A percentile compares a stretch with the other conserved stretches of the same genome.
Evolutionary conservation across 2,329 filamentous ascomycete species (phyloP).

Genomic region (Hymenoscyphus fraxineus): DNA sequence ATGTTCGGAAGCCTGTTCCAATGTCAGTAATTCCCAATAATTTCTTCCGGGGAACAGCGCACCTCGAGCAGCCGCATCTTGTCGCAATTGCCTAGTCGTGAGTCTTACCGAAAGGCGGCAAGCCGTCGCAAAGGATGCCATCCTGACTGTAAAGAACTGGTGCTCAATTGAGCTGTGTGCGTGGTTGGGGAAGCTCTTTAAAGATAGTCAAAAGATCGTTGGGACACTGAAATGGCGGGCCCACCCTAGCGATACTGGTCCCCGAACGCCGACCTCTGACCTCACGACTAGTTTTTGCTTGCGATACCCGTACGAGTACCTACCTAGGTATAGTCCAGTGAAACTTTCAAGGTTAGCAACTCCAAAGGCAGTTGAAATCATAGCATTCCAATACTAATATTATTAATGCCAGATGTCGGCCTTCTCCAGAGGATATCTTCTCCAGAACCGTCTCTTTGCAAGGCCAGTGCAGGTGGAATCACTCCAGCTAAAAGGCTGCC

Average conservation of each 20-base stretch:
- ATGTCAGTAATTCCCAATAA: constrained; percentile 17
- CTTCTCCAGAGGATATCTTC: constrained; percentile 35
- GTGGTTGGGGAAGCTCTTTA: constrained; percentile 14
- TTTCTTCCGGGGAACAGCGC: constrained; percentile 32
- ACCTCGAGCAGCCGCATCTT: constrained; percentile 57
- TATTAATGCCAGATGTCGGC: constrained; percentile 33
- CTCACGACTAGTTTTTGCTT: constrained; percentile 19
- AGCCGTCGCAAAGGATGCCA: constrained; percentile 64
- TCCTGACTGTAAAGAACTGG: constrained; percentile 37
- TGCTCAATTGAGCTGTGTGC: constrained; percentile 32
- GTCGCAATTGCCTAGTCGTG: constrained; percentile 50
- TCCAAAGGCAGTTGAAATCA: not conserved
- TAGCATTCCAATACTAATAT: constrained; percentile 3
- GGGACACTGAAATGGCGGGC: constrained; percentile 24
- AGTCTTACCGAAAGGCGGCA: constrained; percentile 62
- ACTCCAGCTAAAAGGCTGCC: constrained; percentile 16
- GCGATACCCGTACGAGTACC: constrained; percentile 4
- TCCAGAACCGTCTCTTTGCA: constrained; percentile 21
- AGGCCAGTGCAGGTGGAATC: constrained; percentile 15
- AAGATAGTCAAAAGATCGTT: constrained; percentile 20
- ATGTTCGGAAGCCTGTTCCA: constrained; percentile 59
- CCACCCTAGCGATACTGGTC: constrained; percentile 16
- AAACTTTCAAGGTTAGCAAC: constrained; percentile 20
- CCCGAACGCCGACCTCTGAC: constrained; percentile 21
- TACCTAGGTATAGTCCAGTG: not conserved